Evolutionary conservation across 768 basidiomycete species (phyloP).

Genomic region (Collybiopsis confluens): DNA sequence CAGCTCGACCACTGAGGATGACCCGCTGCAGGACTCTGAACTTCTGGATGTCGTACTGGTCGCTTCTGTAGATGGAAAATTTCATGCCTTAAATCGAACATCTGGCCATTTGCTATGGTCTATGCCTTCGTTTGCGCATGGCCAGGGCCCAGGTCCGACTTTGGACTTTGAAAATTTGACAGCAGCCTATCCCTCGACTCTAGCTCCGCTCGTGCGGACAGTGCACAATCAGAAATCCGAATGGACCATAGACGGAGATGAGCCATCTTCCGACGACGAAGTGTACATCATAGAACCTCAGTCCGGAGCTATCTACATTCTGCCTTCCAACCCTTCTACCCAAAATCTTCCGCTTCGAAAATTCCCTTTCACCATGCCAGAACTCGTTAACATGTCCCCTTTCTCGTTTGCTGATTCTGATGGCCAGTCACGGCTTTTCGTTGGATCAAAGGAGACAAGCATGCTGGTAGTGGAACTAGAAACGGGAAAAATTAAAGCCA

Average conservation of each 20-base stretch:
- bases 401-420: constrained; percentile 66
- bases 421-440: constrained; percentile 65
- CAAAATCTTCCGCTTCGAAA: constrained; percentile 27
- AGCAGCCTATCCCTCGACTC: constrained; percentile 35
- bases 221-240: constrained; percentile 55
- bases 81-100: constrained; percentile 89
- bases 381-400: constrained; percentile 88
- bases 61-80: constrained; percentile 90
- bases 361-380: constrained; percentile 87
- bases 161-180: constrained; percentile 2
- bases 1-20: neutral
- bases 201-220: constrained; percentile 74
- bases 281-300: constrained; percentile 94
- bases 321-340: constrained; percentile 61
- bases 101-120: constrained; percentile 86
- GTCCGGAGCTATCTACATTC: constrained; percentile 89
- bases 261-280: constrained; percentile 53
- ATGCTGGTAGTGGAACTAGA: constrained; percentile 70
- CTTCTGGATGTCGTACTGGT: constrained; percentile 83
- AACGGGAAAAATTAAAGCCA: constrained; percentile 75
- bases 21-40: constrained; percentile 39
- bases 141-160: constrained; percentile 12
- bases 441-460: constrained; percentile 88
- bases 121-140: constrained; percentile 59
- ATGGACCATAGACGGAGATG: constrained; percentile 29